phyloP scores from a whole-genome alignment of 371 early-diverging fungal genomes.

The Mucor ambiguus region DNA sequence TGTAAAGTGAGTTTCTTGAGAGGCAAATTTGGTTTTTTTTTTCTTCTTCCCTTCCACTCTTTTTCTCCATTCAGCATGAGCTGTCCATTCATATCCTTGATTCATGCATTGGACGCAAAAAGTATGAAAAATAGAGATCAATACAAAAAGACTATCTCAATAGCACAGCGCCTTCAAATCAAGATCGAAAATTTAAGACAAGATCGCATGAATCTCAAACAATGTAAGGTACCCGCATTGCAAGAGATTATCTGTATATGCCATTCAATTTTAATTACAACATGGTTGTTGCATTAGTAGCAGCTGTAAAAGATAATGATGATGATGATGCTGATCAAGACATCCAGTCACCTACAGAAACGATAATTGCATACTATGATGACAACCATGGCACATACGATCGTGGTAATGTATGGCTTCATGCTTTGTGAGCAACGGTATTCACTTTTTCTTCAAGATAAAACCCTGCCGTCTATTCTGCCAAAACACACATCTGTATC shows the following conservation, averaged over 20 bases:
- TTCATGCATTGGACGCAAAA: neutral
- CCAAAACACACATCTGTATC: neutral
- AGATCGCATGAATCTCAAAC: neutral
- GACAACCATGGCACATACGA: slow-evolving; percentile 7
- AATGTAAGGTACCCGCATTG: neutral
- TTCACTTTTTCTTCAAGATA: neutral
- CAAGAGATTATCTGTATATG: neutral
- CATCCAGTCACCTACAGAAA: slow-evolving; percentile 14
- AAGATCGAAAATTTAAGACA: neutral
- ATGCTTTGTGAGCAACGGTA: neutral
- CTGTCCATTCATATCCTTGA: neutral
- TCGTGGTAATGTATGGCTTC: slow-evolving; percentile 6
- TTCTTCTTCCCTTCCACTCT: neutral
- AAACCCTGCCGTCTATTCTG: neutral
- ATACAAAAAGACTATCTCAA: neutral
- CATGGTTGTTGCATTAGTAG: neutral
- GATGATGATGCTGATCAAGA: neutral
- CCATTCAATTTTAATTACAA: neutral
- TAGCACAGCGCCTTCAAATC: slow-evolving; percentile 3
- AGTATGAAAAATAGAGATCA: slow-evolving; percentile 7
- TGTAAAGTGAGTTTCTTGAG: neutral
- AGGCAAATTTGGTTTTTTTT: slow-evolving; percentile 1
- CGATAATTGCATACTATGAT: slow-evolving; percentile 1
- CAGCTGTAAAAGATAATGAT: neutral
- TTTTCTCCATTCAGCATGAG: neutral